phyloP scores from a whole-genome alignment of 2,329 filamentous ascomycete genomes.

The Raffaelea ambrosiae region DNA sequence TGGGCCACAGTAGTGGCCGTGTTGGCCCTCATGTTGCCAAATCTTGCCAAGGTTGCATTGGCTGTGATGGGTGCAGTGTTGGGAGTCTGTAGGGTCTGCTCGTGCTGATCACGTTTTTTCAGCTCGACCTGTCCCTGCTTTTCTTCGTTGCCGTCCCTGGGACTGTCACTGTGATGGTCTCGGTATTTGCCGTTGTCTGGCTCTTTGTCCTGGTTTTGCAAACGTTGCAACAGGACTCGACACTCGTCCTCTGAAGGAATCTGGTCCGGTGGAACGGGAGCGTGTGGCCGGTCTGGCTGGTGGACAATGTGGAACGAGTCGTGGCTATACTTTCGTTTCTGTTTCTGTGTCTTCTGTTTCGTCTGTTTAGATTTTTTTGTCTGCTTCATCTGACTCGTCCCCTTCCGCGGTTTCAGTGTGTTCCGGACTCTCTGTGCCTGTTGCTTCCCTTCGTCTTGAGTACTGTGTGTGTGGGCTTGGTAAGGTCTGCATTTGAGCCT shows the following conservation, averaged over 20 bases:
- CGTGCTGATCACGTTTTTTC: too few species aligned
- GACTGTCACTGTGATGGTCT: too few species aligned
- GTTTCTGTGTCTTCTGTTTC: neutral
- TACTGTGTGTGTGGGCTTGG: neutral
- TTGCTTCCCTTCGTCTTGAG: neutral
- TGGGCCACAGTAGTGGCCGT: too few species aligned
- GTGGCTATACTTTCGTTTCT: neutral
- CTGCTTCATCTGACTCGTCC: neutral
- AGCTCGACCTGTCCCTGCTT: neutral
- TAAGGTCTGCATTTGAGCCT: too few species aligned
- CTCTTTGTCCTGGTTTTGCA: neutral
- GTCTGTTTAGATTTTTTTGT: neutral
- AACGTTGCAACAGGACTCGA: conserved; percentile 6
- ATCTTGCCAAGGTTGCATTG: too few species aligned
- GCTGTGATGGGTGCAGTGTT: too few species aligned
- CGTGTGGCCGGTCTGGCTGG: conserved; percentile 18
- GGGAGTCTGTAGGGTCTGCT: too few species aligned
- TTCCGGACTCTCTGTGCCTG: neutral
- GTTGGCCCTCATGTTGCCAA: too few species aligned
- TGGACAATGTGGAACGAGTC: conserved; percentile 10
- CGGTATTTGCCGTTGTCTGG: too few species aligned
- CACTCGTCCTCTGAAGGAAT: conserved; percentile 21
- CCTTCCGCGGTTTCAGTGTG: neutral
- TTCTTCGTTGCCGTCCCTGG: too few species aligned
- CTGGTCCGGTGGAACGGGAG: conserved; percentile 11